phyloP scores from a whole-genome alignment of 2,329 filamentous ascomycete species.

The Exophiala sideris region DNA sequence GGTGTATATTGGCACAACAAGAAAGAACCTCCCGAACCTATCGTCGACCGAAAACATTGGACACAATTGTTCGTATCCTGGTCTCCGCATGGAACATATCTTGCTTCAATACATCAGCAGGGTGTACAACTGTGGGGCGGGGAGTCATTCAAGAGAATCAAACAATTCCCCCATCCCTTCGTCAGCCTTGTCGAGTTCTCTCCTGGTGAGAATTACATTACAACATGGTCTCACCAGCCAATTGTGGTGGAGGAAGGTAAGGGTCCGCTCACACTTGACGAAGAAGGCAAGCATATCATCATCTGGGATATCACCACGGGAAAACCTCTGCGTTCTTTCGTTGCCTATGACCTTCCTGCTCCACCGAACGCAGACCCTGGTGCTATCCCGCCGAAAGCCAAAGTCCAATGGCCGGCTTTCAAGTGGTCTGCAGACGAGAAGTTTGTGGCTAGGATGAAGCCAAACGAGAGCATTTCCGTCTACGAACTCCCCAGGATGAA shows the following conservation, averaged over 20 bases:
- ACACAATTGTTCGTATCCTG: slow-evolving; percentile 97
- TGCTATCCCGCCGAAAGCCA: slow-evolving; percentile 73
- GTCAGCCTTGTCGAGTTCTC: slow-evolving; percentile 97
- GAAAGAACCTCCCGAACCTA: slow-evolving; percentile 78
- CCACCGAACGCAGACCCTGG: slow-evolving; percentile 58
- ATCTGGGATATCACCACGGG: slow-evolving; percentile 94
- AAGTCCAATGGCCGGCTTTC: slow-evolving; percentile 97
- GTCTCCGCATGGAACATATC: slow-evolving; percentile 90
- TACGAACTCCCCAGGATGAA: slow-evolving; percentile 89
- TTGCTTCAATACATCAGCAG: slow-evolving; percentile 91
- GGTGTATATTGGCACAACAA: slow-evolving; percentile 99
- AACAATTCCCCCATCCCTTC: slow-evolving; percentile 89
- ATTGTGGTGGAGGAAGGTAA: slow-evolving; percentile 87
- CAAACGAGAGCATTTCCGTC: slow-evolving; percentile 82
- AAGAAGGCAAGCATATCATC: slow-evolving; percentile 98
- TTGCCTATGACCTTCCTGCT: slow-evolving; percentile 69
- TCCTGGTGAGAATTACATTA: slow-evolving; percentile 84
- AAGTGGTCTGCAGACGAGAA: slow-evolving; percentile 99
- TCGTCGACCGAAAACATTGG: slow-evolving; percentile 93
- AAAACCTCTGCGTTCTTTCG: slow-evolving; percentile 88
- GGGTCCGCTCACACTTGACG: slow-evolving; percentile 79
- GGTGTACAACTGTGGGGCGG: slow-evolving; percentile 98
- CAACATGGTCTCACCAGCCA: slow-evolving; percentile 93
- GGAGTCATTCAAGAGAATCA: slow-evolving; percentile 80
- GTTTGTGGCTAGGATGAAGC: slow-evolving; percentile 89